Conservation (phyloP, 2,329 filamentous ascomycete species). For the Xylariaceae sp. region DNA sequence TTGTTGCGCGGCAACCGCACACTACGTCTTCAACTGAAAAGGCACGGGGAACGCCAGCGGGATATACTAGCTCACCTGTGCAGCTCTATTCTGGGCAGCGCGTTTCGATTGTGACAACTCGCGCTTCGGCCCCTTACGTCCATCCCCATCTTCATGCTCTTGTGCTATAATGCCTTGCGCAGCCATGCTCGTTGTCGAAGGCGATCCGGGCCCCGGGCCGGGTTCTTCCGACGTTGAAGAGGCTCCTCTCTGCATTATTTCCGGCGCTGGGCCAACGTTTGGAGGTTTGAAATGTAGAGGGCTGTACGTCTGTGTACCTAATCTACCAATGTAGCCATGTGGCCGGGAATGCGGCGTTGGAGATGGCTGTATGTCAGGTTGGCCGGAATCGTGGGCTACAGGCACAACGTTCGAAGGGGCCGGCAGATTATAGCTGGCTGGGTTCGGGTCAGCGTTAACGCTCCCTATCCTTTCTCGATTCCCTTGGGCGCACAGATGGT, state of each 20-base stretch:
- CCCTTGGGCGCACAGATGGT: too few relatives aligned
- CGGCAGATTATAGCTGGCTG: constrained; percentile 18
- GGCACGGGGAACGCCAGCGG: too few relatives aligned
- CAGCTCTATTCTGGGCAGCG: constrained; percentile 91
- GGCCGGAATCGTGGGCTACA: constrained; percentile 13
- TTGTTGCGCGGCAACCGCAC: too few relatives aligned
- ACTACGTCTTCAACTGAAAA: too few relatives aligned
- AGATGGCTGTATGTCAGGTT: constrained; percentile 19
- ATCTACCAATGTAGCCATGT: constrained; percentile 24
- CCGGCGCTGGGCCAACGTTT: constrained; percentile 19
- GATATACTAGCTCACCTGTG: constrained; percentile 76
- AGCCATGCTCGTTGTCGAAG: constrained; percentile 25
- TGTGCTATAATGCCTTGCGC: constrained; percentile 29
- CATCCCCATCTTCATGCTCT: constrained; percentile 40
- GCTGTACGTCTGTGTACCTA: constrained; percentile 24
- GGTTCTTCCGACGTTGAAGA: constrained; percentile 28
- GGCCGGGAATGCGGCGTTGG: constrained; percentile 20
- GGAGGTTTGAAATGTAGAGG: constrained; percentile 26
- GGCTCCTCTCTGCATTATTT: constrained; percentile 30
- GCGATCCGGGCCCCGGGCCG: constrained; percentile 25
- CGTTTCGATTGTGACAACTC: constrained; percentile 94
- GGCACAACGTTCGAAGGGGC: constrained; percentile 16
- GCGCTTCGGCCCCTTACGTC: constrained; percentile 69
- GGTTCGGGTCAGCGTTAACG: constrained; percentile 21
- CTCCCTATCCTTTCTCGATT: constrained; percentile 19